Percentiles rank a stretch among this genome's conserved stretches.
phyloP scores from a whole-genome alignment of 192 early-diverging fungal species.

The Chytriomyces sp. region DNA sequence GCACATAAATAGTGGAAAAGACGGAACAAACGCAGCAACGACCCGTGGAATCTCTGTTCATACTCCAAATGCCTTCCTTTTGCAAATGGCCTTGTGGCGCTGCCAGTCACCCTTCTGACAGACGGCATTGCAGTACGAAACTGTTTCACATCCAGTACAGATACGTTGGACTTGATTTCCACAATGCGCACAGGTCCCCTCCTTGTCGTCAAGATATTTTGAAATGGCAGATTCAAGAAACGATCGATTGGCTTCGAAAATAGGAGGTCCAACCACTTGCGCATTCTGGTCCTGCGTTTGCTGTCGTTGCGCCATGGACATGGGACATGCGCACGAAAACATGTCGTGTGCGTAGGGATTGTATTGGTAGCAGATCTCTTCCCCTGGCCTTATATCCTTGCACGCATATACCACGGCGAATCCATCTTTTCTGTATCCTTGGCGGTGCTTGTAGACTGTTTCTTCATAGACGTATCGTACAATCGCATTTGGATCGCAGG shows the following conservation, averaged over 20 bases:
- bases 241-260: slow-evolving; percentile 23
- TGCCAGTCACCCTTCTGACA: slow-evolving; percentile 48
- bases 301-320: neutral
- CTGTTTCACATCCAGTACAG: slow-evolving; percentile 52
- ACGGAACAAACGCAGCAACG: no score
- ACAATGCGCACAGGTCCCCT: slow-evolving; percentile 62
- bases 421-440: slow-evolving; percentile 8
- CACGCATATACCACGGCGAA: slow-evolving; percentile 25
- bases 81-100: slow-evolving; percentile 79
- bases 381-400: slow-evolving; percentile 1
- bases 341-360: slow-evolving; percentile 19
- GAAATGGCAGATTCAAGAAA: slow-evolving; percentile 16
- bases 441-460: neutral
- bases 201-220: slow-evolving; percentile 54
- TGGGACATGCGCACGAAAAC: slow-evolving; percentile 14
- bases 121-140: slow-evolving; percentile 10
- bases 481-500: slow-evolving; percentile 16
- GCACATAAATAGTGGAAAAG: no score
- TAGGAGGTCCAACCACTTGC: slow-evolving; percentile 10
- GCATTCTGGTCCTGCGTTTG: neutral
- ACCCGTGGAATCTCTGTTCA: no score
- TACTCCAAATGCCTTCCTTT: slow-evolving; percentile 23
- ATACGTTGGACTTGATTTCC: slow-evolving; percentile 60
- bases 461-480: slow-evolving; percentile 9
- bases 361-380: slow-evolving; percentile 35